Base-by-base conservation (phyloP, 2,329 filamentous ascomycete genomes). In the Basipetospora chlamydospora region DNA sequence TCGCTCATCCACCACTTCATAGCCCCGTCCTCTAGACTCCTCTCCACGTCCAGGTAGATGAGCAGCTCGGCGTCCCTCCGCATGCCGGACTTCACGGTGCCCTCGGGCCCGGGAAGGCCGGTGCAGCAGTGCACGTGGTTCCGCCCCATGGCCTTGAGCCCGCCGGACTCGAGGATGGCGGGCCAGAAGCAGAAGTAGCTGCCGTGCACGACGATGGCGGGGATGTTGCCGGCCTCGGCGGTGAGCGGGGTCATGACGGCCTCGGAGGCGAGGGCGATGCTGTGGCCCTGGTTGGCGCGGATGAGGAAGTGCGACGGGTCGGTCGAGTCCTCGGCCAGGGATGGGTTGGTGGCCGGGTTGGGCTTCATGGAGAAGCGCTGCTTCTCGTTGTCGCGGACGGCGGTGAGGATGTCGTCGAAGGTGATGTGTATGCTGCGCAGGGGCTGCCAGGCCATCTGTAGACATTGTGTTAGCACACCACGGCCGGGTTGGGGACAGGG, bases 241-340 rank as follows among this genome's bases (percentile, higher is more conserved):
- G 73, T 77, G 39, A 95, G 64, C 6, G 78, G 76, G 15, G 65
- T 68, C 3, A 94, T 70, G 2, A 92, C 67, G 0, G 70, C 70
- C 32, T 78, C 73, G n/a, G 74, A 74, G 20, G 83, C 78, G 25
- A 77, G 60, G 49, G 76, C 74, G 51, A 98, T 82, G 48, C 75
- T 85, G 63, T 96, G 90, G 38, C 90, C 90, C 61, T 96, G 90
- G 51, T 92, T 94, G 20, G 90, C 90, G 49, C 90, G 85, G 59
- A 98, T 95, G 22, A 92, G 67, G 63, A 78, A 95, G 54, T 80
- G 67, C 0, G 66, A 55, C 0, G 83, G 67, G 34, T 80, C 63
- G 7, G 52, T 50, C 15, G 53, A 52, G 13, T 48, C 43, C 9
- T 51, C 47, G 28, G 48, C 47, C 38, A 49, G 38, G 38, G 35